These are phyloP conservation scores for Miscanthus lutarioriparius DNA, from an alignment of 176 grass and related monocot species.

Conservation along the genomic window DNA sequence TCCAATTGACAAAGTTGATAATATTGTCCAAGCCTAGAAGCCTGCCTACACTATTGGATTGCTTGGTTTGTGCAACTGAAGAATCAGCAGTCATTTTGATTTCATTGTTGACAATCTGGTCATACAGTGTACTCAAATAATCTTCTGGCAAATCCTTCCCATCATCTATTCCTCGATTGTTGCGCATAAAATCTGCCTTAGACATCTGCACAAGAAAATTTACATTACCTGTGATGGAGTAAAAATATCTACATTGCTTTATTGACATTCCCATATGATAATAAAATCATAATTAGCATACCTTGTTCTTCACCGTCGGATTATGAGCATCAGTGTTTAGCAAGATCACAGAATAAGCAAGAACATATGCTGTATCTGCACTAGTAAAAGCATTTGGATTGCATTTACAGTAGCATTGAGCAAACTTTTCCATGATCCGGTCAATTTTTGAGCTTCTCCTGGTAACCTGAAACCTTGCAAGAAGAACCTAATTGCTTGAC, in stretches of 20 bases:
- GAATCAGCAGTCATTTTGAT: conserved; percentile 97
- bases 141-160: conserved; percentile 96
- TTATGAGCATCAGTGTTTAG: conserved; percentile 98
- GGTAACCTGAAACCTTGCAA: conserved; percentile 91
- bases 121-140: conserved; percentile 77
- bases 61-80: conserved; percentile 59
- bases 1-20: conserved; percentile 87
- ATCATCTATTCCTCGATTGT: conserved; percentile 94
- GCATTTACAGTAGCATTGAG: conserved; percentile 94
- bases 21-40: conserved; percentile 94
- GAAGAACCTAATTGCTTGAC: conserved; percentile 90
- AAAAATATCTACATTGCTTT: not conserved
- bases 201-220: conserved; percentile 78
- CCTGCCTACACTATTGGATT: conserved; percentile 75
- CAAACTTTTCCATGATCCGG: conserved; percentile 98
- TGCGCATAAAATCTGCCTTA: conserved; percentile 89
- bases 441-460: conserved; percentile 99
- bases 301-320: conserved; percentile 95
- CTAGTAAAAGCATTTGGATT: conserved; percentile 82
- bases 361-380: conserved; percentile 98
- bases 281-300: conserved; percentile 24
- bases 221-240: not conserved
- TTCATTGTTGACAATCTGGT: conserved; percentile 95
- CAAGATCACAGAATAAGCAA: conserved; percentile 98
- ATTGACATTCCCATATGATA: conserved; percentile 15